phyloP scores from a whole-genome alignment of 129 eudicot species.

The Saposhnikovia divaricata region DNA sequence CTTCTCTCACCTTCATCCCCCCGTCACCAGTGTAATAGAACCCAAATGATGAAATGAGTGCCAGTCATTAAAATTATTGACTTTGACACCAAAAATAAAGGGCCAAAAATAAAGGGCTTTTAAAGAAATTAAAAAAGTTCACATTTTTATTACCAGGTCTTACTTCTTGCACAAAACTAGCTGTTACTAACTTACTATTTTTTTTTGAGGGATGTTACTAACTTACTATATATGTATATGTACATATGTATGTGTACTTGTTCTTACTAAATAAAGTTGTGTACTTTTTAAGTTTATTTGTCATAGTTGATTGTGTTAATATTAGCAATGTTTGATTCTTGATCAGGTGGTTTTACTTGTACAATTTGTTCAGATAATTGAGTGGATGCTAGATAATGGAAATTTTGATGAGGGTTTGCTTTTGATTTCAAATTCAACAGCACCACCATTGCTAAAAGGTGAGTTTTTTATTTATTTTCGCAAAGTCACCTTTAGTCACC shows the following conservation, averaged over 20 bases:
- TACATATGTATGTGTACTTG: background rate
- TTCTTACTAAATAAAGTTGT: background rate
- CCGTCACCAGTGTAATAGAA: background rate
- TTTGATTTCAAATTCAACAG: background rate
- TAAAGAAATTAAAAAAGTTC: background rate
- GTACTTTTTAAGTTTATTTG: background rate
- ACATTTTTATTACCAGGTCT: background rate
- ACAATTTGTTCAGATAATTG: background rate
- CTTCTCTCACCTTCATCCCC: slow-evolving; percentile 1
- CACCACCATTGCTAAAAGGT: background rate
- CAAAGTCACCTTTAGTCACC: background rate
- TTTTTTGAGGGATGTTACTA: too few species aligned
- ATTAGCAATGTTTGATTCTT: background rate
- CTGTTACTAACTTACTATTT: background rate
- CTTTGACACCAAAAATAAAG: background rate
- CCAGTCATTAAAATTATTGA: background rate
- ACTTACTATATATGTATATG: too few species aligned
- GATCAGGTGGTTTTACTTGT: background rate
- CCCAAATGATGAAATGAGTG: background rate
- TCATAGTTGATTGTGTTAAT: background rate
- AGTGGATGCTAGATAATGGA: background rate
- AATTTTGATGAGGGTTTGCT: background rate
- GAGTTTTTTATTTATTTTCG: background rate
- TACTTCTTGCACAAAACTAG: background rate
- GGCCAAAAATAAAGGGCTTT: background rate